A percentile compares a stretch with the other conserved stretches of the same genome.
These are phyloP conservation scores for Sphagnum fallax DNA, from an alignment of 228 moss, liverwort and hornwort species.

Conservation along the genomic window DNA sequence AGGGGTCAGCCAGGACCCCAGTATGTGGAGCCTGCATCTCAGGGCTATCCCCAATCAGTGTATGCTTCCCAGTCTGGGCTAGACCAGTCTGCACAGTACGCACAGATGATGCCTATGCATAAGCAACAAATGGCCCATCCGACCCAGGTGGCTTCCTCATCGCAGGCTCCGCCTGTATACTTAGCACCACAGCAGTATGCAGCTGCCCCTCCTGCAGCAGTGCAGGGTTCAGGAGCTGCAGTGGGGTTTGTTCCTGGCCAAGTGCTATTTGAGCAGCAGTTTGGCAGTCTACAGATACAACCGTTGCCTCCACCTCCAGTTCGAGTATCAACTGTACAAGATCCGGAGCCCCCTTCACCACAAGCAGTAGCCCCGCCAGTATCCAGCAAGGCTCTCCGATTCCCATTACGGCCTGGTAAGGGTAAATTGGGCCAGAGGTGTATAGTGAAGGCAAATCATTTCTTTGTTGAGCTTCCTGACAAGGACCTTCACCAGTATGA, in stretches of 20 bases:
- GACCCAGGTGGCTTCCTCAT: no score
- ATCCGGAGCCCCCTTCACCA: background rate
- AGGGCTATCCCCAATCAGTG: no score
- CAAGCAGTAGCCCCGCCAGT: conserved; percentile 41
- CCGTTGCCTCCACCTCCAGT: conserved; percentile 16
- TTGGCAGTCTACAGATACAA: background rate
- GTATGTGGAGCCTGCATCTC: no score
- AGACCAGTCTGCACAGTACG: no score
- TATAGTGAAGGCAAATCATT: conserved; percentile 60
- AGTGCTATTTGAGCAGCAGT: background rate
- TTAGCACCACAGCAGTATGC: background rate
- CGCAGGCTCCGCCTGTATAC: no score
- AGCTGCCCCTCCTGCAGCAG: background rate
- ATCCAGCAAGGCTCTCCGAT: conserved; percentile 60
- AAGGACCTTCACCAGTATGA: conserved; percentile 69
- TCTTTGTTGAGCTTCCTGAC: conserved; percentile 53
- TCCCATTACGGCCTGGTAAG: conserved; percentile 51
- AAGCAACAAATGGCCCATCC: no score
- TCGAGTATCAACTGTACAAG: conserved; percentile 24
- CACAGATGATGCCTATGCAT: no score
- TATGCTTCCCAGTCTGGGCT: no score
- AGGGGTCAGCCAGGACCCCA: no score
- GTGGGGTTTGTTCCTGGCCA: conserved; percentile 1
- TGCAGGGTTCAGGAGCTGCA: conserved; percentile 3
- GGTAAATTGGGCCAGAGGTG: conserved; percentile 46